Evolutionary conservation across 805 yeast species (phyloP).

Genomic region (Metschnikowia hibisci): DNA sequence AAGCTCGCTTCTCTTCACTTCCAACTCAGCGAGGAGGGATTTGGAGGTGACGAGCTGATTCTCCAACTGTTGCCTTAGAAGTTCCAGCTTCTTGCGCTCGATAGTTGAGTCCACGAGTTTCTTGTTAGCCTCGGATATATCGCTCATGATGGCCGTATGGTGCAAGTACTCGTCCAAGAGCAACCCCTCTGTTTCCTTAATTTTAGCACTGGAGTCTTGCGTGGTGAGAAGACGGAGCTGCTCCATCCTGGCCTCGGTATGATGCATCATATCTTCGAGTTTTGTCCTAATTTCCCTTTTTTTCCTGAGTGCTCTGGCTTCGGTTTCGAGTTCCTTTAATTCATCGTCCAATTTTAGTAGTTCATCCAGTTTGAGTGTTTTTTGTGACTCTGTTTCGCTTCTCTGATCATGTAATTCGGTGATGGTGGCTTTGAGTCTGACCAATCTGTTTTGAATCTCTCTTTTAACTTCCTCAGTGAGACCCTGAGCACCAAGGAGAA

Average conservation of each 20-base stretch:
- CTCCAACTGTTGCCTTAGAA: constrained; percentile 12
- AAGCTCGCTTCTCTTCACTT: constrained; percentile 23
- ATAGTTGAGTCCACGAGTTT: constrained; percentile 6
- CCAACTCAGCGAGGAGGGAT: constrained; percentile 24
- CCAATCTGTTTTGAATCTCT: constrained; percentile 18
- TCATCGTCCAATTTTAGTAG: constrained; percentile 9
- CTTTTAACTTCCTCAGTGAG: constrained; percentile 23
- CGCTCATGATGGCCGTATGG: constrained; percentile 17
- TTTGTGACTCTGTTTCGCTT: constrained; percentile 6
- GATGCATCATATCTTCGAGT: constrained; percentile 25
- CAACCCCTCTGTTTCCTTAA: constrained; percentile 27
- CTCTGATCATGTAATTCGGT: constrained; percentile 12
- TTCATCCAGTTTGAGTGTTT: constrained; percentile 3
- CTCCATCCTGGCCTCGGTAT: constrained; percentile 12
- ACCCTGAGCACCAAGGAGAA: constrained; percentile 31
- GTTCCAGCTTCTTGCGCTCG: constrained; percentile 12
- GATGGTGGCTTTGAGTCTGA: constrained; percentile 13
- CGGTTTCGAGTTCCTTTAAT: constrained; percentile 14
- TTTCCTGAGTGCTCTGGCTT: constrained; percentile 22
- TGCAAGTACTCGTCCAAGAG: constrained; percentile 21
- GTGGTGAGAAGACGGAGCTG: constrained; percentile 16
- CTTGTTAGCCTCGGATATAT: constrained; percentile 19
- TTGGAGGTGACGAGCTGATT: constrained; percentile 17
- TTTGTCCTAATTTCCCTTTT: constrained; percentile 25
- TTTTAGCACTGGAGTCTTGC: constrained; percentile 42